These are phyloP conservation scores for Trichocladium uniseriatum DNA, from an alignment of 495 filamentous ascomycete genomes.

Conservation along the genomic window DNA sequence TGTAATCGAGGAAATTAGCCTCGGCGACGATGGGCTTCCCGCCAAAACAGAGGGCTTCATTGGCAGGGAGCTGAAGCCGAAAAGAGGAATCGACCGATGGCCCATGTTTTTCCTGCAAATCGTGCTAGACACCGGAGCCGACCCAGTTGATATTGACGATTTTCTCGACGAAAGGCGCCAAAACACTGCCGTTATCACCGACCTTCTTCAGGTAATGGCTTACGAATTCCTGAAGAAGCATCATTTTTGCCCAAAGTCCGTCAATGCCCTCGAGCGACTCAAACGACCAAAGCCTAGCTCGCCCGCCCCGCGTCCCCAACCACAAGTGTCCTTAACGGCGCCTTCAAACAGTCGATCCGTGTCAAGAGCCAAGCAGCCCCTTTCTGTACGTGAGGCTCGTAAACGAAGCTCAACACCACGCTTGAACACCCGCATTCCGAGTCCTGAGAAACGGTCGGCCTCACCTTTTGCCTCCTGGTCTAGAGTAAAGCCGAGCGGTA, in stretches of 20 bases:
- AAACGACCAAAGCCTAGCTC: conserved; percentile 1
- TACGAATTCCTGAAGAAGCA: conserved; percentile 61
- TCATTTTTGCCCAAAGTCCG: conserved; percentile 46
- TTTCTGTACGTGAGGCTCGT: not conserved
- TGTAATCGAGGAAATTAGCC: conserved; percentile 37
- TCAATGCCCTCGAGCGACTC: conserved; percentile 17
- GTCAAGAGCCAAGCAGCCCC: not conserved
- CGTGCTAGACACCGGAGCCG: conserved; percentile 24
- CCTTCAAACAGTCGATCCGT: not conserved
- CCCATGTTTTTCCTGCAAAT: conserved; percentile 86
- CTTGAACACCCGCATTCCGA: not conserved
- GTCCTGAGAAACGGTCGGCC: conserved; percentile 7
- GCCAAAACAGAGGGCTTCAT: conserved; percentile 41
- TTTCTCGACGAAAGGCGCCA: conserved; percentile 30
- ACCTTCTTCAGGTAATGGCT: conserved; percentile 54
- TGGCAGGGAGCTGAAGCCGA: conserved; percentile 45
- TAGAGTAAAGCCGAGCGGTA: conserved; percentile 50
- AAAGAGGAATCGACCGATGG: conserved; percentile 70
- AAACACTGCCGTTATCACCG: conserved; percentile 39
- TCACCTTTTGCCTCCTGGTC: conserved; percentile 56
- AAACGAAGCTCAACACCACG: not conserved
- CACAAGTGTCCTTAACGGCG: not conserved
- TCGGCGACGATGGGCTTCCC: conserved; percentile 17
- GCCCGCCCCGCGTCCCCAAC: not conserved
- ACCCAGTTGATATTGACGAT: conserved; percentile 16